These are phyloP conservation scores for Silene conica DNA, from an alignment of 148 eudicot species.

Conservation along the genomic window DNA sequence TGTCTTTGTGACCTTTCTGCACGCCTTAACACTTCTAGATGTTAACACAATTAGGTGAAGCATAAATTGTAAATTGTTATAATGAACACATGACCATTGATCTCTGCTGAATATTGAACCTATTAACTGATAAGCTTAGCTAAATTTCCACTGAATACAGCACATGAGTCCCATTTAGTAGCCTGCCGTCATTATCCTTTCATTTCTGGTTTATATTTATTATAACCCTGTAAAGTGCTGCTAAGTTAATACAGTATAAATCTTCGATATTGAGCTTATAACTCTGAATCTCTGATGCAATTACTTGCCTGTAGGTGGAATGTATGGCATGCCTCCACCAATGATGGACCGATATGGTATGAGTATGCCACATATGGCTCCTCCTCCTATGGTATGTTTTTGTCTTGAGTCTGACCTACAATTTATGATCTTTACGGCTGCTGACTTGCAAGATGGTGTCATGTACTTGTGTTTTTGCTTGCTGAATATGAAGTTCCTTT, in stretches of 20 bases:
- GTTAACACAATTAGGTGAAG: neutral
- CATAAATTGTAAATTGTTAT: neutral
- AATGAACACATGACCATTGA: neutral
- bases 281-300: neutral
- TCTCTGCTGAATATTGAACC: neutral
- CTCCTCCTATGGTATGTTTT: constrained; percentile 62
- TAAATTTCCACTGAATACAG: neutral
- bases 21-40: neutral
- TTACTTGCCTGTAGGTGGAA: constrained; percentile 51
- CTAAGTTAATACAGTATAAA: neutral
- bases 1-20: too few relatives aligned
- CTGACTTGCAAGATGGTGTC: neutral
- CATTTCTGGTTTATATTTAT: too few relatives aligned
- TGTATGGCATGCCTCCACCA: constrained; percentile 80
- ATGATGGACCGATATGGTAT: constrained; percentile 86
- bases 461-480: neutral
- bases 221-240: too few relatives aligned
- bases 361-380: constrained; percentile 59
- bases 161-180: neutral
- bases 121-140: neutral
- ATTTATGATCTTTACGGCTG: neutral
- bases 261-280: neutral
- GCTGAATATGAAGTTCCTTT: neutral
- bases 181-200: too few relatives aligned
- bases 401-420: neutral